Percentiles rank a stretch among this genome's conserved stretches.
These are phyloP conservation scores for Nepenthes alata DNA, from an alignment of 179 eudicot genomes.

Conservation along the genomic window DNA sequence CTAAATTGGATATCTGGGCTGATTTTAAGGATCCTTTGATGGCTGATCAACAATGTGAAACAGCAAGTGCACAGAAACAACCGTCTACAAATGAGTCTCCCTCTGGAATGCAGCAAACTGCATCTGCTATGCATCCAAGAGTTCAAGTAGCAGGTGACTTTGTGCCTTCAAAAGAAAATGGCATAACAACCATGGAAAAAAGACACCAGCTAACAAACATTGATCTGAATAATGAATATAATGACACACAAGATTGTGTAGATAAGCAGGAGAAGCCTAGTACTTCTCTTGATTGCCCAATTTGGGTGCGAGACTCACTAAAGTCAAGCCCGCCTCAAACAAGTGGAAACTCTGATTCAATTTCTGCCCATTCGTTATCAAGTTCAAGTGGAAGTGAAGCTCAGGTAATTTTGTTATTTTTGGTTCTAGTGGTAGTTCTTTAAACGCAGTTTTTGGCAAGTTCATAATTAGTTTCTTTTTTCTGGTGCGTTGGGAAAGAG, in stretches of 20 bases:
- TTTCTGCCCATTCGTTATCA: slow-evolving; percentile 42
- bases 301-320: slow-evolving; percentile 30
- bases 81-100: slow-evolving; percentile 12
- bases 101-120: slow-evolving; percentile 15
- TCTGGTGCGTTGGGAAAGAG: no score
- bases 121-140: slow-evolving; percentile 19
- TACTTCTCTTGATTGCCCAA: slow-evolving; percentile 20
- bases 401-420: slow-evolving; percentile 39
- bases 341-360: slow-evolving; percentile 64
- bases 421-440: not conserved
- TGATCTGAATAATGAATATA: slow-evolving; percentile 65
- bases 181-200: slow-evolving; percentile 14
- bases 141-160: slow-evolving; percentile 19
- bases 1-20: slow-evolving; percentile 10
- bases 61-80: slow-evolving; percentile 14
- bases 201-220: slow-evolving; percentile 30
- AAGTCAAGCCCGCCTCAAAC: slow-evolving; percentile 69
- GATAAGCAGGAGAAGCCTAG: slow-evolving; percentile 25
- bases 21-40: slow-evolving; percentile 28
- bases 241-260: slow-evolving; percentile 46
- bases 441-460: no score
- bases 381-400: slow-evolving; percentile 72
- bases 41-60: slow-evolving; percentile 19
- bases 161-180: slow-evolving; percentile 19
- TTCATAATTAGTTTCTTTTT: not conserved